Percentiles rank a stretch among this genome's conserved stretches.
Conservation (phyloP, 257 asterid species). For the Solanum habrochaites region DNA sequence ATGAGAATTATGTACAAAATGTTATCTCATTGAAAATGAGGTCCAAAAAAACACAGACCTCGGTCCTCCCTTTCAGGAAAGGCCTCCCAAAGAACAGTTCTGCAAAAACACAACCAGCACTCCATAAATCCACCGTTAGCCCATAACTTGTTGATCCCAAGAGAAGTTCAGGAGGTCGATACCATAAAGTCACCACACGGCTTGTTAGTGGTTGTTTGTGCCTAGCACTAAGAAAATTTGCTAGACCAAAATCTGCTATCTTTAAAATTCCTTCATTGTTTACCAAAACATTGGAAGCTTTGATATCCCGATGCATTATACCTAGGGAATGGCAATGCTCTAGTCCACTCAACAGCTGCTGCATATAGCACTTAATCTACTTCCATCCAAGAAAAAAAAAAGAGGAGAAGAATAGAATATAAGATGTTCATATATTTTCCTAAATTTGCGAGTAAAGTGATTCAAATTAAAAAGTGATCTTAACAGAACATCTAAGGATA, state of each 20-base stretch:
- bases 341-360: constrained; percentile 61
- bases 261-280: constrained; percentile 75
- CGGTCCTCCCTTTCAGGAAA: constrained; percentile 85
- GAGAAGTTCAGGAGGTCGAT: constrained; percentile 95
- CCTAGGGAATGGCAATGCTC: constrained; percentile 85
- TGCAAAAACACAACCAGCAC: constrained; percentile 90
- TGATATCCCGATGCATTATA: constrained; percentile 83
- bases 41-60: constrained; percentile 27
- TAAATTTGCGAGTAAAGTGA: background rate
- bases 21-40: background rate
- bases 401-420: background rate
- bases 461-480: background rate
- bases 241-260: constrained; percentile 92
- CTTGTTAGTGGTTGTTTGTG: constrained; percentile 57
- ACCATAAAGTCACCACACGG: constrained; percentile 95
- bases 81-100: constrained; percentile 85
- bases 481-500: background rate
- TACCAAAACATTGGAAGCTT: constrained; percentile 70
- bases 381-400: background rate
- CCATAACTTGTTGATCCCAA: constrained; percentile 74
- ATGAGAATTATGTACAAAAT: background rate
- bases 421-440: background rate
- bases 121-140: constrained; percentile 82
- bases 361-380: constrained; percentile 88
- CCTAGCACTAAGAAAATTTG: constrained; percentile 46